Evolutionary conservation across 345 rosid species (phyloP), one percentile per base, ranked within the genome.

Genomic region (Eucalyptus sp.): DNA sequence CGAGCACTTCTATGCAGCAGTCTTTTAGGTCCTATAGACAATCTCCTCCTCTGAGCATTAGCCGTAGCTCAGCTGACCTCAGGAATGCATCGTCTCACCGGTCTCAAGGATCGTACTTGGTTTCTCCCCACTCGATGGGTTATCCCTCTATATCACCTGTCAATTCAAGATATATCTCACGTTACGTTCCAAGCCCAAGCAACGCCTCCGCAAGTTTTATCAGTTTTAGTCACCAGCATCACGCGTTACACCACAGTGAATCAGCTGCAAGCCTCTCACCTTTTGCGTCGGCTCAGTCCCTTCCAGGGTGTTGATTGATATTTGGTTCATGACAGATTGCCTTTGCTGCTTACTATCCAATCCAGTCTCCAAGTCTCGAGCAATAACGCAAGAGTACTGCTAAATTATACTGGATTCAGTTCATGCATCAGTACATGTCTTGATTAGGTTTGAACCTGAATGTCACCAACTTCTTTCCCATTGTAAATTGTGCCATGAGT

Each of bases 191-290:
- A 11, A 96, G 99, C 90, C 97, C 97, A 22, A 95, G 96, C 94
- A 93, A 93, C 31, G 95, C 95, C 4, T 95, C 99, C 7, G 93
- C 95, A 25, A 92, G 90, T 90, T 62, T 93, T 41, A 29, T 92
- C 24, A 89, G 94, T 54, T 95, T 96, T 13, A 90, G 96, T 92
- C 91, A 90, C 91, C 96, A 80, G 76, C 91, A 31, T 33, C 93
- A 87, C 89, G 94, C 95, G 5, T 92, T 96, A 60, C 98, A 89
- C 88, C 93, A 87, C 85, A 96, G 97, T 68, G 97, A 94, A 89
- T 96, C 99, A 27, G 96, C 96, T 25, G 93, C 98, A 81, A 98
- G 96, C 86, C 94, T 98, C 94, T 96, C 99, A 49, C 98, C 99
- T 2, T 95, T 92, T 88, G 96, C 96, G 56, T 98, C 98, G 29